phyloP scores from a whole-genome alignment of 352 stramenopile species.

The Pythium coloratum region DNA sequence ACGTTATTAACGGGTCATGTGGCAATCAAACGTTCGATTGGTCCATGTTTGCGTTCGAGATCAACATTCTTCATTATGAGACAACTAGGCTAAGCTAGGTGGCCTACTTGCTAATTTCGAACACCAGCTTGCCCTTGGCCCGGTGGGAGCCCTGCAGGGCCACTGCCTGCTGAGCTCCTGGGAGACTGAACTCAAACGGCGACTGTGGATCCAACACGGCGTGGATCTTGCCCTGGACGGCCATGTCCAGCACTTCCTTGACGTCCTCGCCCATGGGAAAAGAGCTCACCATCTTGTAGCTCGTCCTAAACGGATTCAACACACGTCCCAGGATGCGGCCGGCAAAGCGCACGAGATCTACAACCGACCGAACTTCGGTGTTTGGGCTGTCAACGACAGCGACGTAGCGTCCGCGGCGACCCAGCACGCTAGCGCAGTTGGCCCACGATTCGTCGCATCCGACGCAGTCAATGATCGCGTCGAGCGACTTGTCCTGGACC shows the following conservation, averaged over 20 bases:
- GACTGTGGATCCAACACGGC: conserved; percentile 61
- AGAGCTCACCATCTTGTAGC: conserved; percentile 33
- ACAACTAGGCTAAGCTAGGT: background rate
- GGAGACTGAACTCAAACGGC: conserved; percentile 65
- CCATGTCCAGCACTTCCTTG: conserved; percentile 45
- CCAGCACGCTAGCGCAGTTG: conserved; percentile 30
- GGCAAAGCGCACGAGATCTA: conserved; percentile 33
- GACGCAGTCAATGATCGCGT: conserved; percentile 50
- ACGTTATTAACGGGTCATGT: background rate
- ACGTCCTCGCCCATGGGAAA: conserved; percentile 43
- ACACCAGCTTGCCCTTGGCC: conserved; percentile 79
- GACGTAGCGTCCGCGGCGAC: conserved; percentile 32
- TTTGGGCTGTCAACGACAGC: conserved; percentile 34
- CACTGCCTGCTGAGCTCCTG: conserved; percentile 58
- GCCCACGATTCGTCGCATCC: conserved; percentile 36
- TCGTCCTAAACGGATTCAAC: conserved; percentile 37
- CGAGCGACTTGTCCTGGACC: conserved; percentile 27
- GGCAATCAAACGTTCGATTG: conserved; percentile 17
- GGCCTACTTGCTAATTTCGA: conserved; percentile 36
- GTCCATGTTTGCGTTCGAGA: conserved; percentile 12
- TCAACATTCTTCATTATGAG: conserved; percentile 11
- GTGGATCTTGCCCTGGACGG: conserved; percentile 41
- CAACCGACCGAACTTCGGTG: conserved; percentile 24
- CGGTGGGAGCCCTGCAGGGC: conserved; percentile 59
- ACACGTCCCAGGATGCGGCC: conserved; percentile 24